Evolutionary conservation across 2,329 filamentous ascomycete genomes (phyloP), one percentile per base, ranked within the genome.

Genomic region (Fusarium protoensiforme): DNA sequence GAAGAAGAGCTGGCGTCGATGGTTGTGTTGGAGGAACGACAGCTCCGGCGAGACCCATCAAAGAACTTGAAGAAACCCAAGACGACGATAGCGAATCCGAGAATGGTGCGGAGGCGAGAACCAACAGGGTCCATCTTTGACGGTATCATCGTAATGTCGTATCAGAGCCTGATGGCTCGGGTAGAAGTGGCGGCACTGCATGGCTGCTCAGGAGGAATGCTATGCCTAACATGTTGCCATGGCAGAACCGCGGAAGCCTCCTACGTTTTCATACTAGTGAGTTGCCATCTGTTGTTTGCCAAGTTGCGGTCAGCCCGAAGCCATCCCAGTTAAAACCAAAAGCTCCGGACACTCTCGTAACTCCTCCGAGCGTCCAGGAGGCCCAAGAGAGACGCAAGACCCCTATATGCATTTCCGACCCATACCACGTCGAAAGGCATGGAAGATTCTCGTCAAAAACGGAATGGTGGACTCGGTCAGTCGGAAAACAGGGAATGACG

Each of bases 401-500:
- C 35, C 54, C 10, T 22, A 16, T 58, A 9, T 9, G 13, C 11
- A 27, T 5, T 24, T n/a, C 35, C 31, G n/a, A 4, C 18, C 11
- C 18, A 31, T 33, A 36, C n/a, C 18, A 14, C 54, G 10, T 38
- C 35, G 54, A 56, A 33, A 24, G 9, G 14, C 27, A 24, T 69
- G 33, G 70, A 72, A 72, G 36, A 56, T 72, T 72, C 71, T 58
- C 6, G 71, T 10, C 24, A n/a, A n/a, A 20, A 22, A 4, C 27
- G 58, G 54, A 58, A 27, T 39, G 51, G 48, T 22, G 48, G 43
- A 16, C 20, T 58, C 31, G 10, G 14, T 6, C 41, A 13, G 41
- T 20, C 2, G 16, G 31, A 31, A 11, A n/a, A n/a, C n/a, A 51
- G 27, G 16, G 5, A 29, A 70, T 77, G 73, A 78, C 76, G 76